Percentiles rank a stretch among this genome's conserved stretches.
Conservation (phyloP, 169 alveolate species). For the Babesia ovata region DNA sequence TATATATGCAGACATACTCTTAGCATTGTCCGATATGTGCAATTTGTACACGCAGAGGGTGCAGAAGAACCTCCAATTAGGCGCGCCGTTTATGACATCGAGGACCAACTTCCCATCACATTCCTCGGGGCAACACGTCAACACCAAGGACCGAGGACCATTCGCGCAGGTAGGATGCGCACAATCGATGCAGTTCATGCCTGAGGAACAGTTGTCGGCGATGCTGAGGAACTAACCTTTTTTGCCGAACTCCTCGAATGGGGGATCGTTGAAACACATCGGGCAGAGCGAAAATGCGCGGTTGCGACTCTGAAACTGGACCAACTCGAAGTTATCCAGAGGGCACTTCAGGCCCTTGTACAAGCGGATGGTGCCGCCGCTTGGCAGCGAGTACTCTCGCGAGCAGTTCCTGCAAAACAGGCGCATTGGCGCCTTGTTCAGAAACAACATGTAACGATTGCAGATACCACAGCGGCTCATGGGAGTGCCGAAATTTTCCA, state of each 20-base stretch:
- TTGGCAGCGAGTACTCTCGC: constrained; percentile 75
- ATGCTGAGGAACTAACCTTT: constrained; percentile 4
- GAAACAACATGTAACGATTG: constrained; percentile 74
- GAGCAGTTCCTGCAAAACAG: constrained; percentile 78
- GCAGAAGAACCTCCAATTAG: constrained; percentile 20
- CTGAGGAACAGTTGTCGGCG: background rate
- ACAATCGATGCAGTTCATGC: constrained; percentile 67
- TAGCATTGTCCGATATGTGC: background rate
- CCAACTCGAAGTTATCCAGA: constrained; percentile 78
- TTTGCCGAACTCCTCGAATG: constrained; percentile 56
- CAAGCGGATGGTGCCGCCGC: constrained; percentile 73
- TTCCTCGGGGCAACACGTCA: constrained; percentile 31
- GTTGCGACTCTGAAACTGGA: constrained; percentile 56
- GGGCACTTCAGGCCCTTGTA: constrained; percentile 84
- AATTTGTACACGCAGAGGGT: constrained; percentile 10
- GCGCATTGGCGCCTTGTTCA: constrained; percentile 73
- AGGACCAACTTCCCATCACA: constrained; percentile 50
- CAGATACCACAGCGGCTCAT: constrained; percentile 80
- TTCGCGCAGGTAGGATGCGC: constrained; percentile 68
- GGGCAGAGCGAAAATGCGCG: constrained; percentile 75
- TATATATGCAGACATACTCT: background rate
- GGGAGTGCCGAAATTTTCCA: constrained; percentile 54
- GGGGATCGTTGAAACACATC: constrained; percentile 81
- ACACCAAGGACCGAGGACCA: constrained; percentile 40
- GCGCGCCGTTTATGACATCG: constrained; percentile 28